phyloP scores from a whole-genome alignment of 495 filamentous ascomycete species.

The Xylaria longipes region DNA sequence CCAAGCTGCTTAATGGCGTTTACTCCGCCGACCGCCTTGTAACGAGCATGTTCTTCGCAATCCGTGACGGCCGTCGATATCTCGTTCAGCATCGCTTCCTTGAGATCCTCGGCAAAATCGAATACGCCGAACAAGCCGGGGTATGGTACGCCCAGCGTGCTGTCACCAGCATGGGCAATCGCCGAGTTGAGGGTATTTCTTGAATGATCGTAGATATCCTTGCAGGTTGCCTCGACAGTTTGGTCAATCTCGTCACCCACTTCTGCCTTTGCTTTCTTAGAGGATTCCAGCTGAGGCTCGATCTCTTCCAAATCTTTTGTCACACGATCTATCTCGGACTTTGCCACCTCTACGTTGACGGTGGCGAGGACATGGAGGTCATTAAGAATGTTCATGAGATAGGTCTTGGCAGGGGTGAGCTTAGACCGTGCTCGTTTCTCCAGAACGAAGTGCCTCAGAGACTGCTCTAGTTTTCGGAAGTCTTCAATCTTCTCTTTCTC shows the following conservation, averaged over 20 bases:
- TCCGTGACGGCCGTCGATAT: slow-evolving; percentile 76
- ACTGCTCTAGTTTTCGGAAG: slow-evolving; percentile 86
- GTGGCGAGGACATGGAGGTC: slow-evolving; percentile 82
- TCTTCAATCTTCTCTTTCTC: slow-evolving; percentile 86
- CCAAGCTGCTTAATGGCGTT: slow-evolving; percentile 87
- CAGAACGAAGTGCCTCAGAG: slow-evolving; percentile 89
- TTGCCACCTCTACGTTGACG: slow-evolving; percentile 86
- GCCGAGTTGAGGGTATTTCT: slow-evolving; percentile 71
- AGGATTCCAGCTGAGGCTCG: slow-evolving; percentile 82
- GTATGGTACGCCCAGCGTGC: slow-evolving; percentile 81
- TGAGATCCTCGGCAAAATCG: slow-evolving; percentile 91
- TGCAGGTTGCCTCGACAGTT: slow-evolving; percentile 82
- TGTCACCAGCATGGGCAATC: slow-evolving; percentile 76
- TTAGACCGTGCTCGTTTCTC: slow-evolving; percentile 96
- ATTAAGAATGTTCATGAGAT: slow-evolving; percentile 89
- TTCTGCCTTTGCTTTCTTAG: slow-evolving; percentile 81
- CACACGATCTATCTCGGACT: slow-evolving; percentile 85
- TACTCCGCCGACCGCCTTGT: slow-evolving; percentile 80
- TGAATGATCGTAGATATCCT: slow-evolving; percentile 83
- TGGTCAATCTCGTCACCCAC: slow-evolving; percentile 80
- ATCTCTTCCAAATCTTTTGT: slow-evolving; percentile 79
- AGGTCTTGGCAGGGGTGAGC: slow-evolving; percentile 93
- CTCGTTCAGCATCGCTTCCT: slow-evolving; percentile 86
- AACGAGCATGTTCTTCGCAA: slow-evolving; percentile 85
- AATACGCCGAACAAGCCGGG: slow-evolving; percentile 85